Percentiles rank a stretch among this genome's conserved stretches.
phyloP scores from a whole-genome alignment of 1,284 basidiomycete species.

The Sporisorium reilianum region DNA sequence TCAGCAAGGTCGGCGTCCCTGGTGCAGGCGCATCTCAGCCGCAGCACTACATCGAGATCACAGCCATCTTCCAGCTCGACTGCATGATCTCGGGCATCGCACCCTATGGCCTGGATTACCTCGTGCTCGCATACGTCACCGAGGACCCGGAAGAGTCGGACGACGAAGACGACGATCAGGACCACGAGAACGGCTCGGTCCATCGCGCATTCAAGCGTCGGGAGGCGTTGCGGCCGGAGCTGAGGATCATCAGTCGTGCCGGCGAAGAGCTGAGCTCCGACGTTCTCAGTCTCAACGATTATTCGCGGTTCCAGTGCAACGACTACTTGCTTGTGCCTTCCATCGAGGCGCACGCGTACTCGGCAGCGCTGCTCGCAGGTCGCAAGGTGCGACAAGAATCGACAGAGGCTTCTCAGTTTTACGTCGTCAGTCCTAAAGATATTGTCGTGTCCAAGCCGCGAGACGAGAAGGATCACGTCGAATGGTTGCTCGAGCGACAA shows the following conservation, averaged over 20 bases:
- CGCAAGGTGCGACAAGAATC: conserved; percentile 36
- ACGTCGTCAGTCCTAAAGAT: conserved; percentile 87
- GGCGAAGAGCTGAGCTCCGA: conserved; percentile 92
- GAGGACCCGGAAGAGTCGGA: conserved; percentile 66
- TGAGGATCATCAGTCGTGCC: conserved; percentile 86
- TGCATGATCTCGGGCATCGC: conserved; percentile 94
- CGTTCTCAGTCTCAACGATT: conserved; percentile 82
- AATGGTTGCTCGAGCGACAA: conserved; percentile 88
- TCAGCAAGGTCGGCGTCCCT: conserved; percentile 36
- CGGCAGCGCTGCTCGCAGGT: conserved; percentile 39
- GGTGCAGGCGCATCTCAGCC: conserved; percentile 16
- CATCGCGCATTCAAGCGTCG: conserved; percentile 75
- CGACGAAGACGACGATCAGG: conserved; percentile 20
- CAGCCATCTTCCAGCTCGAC: conserved; percentile 90
- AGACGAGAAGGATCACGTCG: conserved; percentile 88
- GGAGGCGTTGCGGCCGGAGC: conserved; percentile 86
- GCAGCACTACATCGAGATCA: conserved; percentile 79
- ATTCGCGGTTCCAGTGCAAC: conserved; percentile 87
- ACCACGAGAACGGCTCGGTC: conserved; percentile 7
- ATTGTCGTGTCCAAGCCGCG: conserved; percentile 86
- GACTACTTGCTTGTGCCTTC: conserved; percentile 80
- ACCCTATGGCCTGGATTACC: conserved; percentile 77
- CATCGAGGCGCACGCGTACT: conserved; percentile 52
- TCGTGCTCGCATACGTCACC: conserved; percentile 80
- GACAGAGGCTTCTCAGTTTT: conserved; percentile 72